Conservation (phyloP, 306 rosid genomes). For the Astragalus glycyphyllos region DNA sequence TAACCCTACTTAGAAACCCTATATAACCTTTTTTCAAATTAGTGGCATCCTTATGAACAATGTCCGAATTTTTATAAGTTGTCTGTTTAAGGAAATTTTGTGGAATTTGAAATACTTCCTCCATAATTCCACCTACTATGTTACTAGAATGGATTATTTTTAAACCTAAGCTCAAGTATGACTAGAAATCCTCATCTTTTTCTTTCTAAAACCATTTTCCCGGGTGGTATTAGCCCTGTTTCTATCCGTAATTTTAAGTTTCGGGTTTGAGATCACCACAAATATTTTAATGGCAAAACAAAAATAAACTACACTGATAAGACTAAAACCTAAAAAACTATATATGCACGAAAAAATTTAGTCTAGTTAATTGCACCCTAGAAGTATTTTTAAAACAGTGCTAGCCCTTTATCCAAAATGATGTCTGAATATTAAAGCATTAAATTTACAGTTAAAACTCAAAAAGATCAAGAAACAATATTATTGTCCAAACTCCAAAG, state of each 20-base stretch:
- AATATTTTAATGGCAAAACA: neutral
- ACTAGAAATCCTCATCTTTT: neutral
- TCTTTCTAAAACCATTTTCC: neutral
- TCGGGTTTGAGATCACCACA: neutral
- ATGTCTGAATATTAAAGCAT: neutral
- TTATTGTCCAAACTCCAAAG: conserved; percentile 2
- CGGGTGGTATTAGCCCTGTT: neutral
- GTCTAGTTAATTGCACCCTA: neutral
- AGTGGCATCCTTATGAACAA: too few relatives aligned
- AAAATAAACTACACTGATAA: neutral
- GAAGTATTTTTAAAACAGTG: neutral
- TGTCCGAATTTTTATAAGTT: too few relatives aligned
- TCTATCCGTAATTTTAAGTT: neutral
- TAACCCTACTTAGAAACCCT: too few relatives aligned
- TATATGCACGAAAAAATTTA: neutral
- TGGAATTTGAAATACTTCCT: too few relatives aligned
- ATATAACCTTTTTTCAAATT: too few relatives aligned
- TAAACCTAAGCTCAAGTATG: neutral
- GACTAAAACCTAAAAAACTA: neutral
- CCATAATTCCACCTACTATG: too few relatives aligned
- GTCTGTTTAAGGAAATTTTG: too few relatives aligned
- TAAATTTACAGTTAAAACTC: neutral
- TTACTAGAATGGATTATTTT: neutral
- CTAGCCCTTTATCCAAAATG: neutral
- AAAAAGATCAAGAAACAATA: conserved; percentile 31